phyloP scores from a whole-genome alignment of 1,139 yeast species.

The Yamadazyma atlantica region DNA sequence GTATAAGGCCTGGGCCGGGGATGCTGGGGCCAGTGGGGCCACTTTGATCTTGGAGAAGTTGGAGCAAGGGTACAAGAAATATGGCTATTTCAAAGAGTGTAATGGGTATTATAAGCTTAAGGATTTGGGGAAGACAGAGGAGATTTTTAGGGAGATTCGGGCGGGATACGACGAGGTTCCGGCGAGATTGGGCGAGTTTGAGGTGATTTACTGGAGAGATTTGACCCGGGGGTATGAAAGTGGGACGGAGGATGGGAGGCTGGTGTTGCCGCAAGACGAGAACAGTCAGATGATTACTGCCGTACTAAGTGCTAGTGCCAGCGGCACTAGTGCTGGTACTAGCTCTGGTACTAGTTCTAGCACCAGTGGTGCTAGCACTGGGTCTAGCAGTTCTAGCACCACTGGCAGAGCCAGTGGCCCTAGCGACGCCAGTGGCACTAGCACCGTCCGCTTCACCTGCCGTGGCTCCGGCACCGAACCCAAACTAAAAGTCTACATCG shows the following conservation, averaged over 20 bases:
- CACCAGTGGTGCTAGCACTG: no score
- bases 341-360: no score
- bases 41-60: conserved; percentile 40
- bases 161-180: no score
- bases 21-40: no score
- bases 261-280: conserved; percentile 69
- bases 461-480: conserved; percentile 98
- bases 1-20: conserved; percentile 44
- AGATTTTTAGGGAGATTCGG: no score
- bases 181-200: conserved; percentile 48
- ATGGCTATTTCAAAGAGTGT: conserved; percentile 80
- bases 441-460: conserved; percentile 67
- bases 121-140: conserved; percentile 49
- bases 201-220: conserved; percentile 73
- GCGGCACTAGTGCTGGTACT: no score
- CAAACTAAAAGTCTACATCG: conserved; percentile 86
- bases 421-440: no score
- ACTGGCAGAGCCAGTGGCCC: no score
- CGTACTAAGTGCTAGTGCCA: no score
- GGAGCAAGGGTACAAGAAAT: conserved; percentile 56
- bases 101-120: conserved; percentile 82
- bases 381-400: no score
- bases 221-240: conserved; percentile 82
- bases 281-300: conserved; percentile 86
- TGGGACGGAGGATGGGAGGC: conserved; percentile 53